Base-by-base conservation (phyloP, 352 stramenopile species). In the Aphanomyces cochlioides region DNA sequence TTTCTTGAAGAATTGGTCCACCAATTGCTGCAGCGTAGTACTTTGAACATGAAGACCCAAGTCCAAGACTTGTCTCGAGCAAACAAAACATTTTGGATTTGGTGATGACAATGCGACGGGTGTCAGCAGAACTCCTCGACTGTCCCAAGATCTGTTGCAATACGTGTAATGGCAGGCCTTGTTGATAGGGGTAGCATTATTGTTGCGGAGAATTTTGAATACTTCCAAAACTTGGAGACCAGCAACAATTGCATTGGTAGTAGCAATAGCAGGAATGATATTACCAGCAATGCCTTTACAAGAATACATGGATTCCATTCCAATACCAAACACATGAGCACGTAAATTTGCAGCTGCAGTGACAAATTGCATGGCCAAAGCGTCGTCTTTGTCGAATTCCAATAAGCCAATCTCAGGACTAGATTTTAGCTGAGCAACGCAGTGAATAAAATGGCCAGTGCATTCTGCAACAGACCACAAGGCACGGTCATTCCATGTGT, bases 261-360 rank as follows among this genome's bases (percentile, higher is more conserved):
- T 99, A 10, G 97, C 97, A 77, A 99, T 99, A 17, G 98, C 97
- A 53, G 97, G 97, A 66, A 99, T 99, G 73, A 99, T 99, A 77
- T 99, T 99, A 21, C 98, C 98, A 5, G 98, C 98, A 72, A 99
- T 99, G 36, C 97, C 97, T 80, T 99, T 99, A 81, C 96, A 93
- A 47, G 75, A 88, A 71, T 93, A 95, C n/a, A 95, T 74, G 17
- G 86, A 94, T 68, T 93, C 85, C 80, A 87, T 90, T 10, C 71
- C 7, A 68, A 96, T 96, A 6, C 77, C 79, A 47, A 96, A 96
- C 53, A 96, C 86, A 1, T 83, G 78, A 5, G 87, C 95, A 8
- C 98, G 90, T 38, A 99, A 78, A 79, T 99, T 99, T 4, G 96
- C 96, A 17, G 97, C 89, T 8, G 96, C 96, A 6, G 98, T 98